These are phyloP conservation scores for Echites panduratus DNA, from an alignment of 257 asterid species.

Conservation along the genomic window DNA sequence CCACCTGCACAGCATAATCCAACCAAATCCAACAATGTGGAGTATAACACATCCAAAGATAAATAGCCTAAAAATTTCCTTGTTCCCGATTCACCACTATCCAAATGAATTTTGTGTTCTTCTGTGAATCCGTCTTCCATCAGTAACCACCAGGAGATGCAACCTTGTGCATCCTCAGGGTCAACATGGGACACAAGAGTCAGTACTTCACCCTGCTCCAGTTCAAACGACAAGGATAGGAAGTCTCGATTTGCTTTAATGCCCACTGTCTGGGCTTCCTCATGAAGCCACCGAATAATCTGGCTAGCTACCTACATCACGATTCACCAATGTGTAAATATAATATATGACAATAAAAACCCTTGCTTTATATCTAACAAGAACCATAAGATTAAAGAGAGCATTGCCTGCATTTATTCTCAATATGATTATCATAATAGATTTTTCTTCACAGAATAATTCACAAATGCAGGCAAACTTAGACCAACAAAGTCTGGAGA, in stretches of 20 bases:
- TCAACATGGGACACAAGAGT: constrained; percentile 76
- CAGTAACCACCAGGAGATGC: constrained; percentile 94
- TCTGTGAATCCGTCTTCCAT: constrained; percentile 51
- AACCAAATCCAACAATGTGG: constrained; percentile 69
- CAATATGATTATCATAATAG: neutral
- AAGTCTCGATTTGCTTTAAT: constrained; percentile 73
- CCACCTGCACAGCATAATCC: constrained; percentile 60
- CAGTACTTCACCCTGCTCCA: constrained; percentile 70
- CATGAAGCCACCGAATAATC: constrained; percentile 81
- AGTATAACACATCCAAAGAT: constrained; percentile 62
- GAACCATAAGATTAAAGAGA: neutral
- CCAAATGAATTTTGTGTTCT: constrained; percentile 47
- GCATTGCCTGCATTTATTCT: neutral
- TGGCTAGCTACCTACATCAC: constrained; percentile 77
- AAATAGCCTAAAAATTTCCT: constrained; percentile 70
- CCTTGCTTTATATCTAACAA: neutral
- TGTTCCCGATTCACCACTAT: constrained; percentile 47
- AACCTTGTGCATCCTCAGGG: constrained; percentile 75
- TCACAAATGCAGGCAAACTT: neutral
- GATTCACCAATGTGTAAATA: neutral
- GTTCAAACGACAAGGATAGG: constrained; percentile 74
- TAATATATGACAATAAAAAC: neutral
- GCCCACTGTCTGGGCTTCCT: constrained; percentile 74
- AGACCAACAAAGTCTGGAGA: too few species aligned
- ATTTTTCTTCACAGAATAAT: neutral